Evolutionary conservation across 345 rosid species (phyloP).

Genomic region (Eucalyptus coolabah): DNA sequence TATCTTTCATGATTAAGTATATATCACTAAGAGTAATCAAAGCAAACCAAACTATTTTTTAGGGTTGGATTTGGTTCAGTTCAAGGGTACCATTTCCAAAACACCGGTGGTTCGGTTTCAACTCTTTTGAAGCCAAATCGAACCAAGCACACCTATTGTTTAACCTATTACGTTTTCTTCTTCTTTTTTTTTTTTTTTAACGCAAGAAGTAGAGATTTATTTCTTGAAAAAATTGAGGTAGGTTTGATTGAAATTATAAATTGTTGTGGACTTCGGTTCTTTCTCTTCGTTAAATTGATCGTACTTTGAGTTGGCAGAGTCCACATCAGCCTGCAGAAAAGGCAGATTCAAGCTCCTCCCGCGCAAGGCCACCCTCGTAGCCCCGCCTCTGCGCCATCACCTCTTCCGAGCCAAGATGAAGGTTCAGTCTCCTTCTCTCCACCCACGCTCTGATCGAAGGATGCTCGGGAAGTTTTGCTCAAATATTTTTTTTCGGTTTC

Average conservation of each 20-base stretch:
- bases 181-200: neutral
- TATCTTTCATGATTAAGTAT: neutral
- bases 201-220: neutral
- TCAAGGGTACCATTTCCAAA: neutral
- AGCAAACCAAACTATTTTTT: neutral
- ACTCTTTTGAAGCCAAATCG: neutral
- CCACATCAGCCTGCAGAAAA: neutral
- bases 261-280: neutral
- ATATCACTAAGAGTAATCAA: neutral
- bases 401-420: neutral
- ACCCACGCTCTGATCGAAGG: neutral
- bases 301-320: neutral
- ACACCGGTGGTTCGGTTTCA: neutral
- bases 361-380: neutral
- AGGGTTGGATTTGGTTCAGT: neutral
- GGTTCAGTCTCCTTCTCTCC: neutral
- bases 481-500: neutral
- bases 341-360: neutral
- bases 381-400: neutral
- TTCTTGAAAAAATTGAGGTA: neutral
- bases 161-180: neutral
- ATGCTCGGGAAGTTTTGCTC: neutral
- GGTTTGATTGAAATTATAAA: neutral
- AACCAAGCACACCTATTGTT: neutral
- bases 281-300: neutral